phyloP scores from a whole-genome alignment of 345 rosid genomes.

The Litchi chinensis region DNA sequence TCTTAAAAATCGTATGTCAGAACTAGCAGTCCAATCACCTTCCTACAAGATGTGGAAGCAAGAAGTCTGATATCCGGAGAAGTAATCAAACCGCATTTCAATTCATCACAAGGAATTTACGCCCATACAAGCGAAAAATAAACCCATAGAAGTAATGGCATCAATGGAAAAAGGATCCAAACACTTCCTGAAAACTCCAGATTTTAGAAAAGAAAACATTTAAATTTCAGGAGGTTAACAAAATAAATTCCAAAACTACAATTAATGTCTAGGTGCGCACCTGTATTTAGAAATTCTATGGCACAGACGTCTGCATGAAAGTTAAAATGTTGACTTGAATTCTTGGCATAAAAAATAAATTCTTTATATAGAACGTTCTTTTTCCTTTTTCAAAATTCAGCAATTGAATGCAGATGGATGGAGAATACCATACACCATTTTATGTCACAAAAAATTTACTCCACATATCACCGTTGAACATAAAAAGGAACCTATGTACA shows the following conservation, averaged over 20 bases:
- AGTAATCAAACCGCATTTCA: not conserved
- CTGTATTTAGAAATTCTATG: not conserved
- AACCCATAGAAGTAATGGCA: not conserved
- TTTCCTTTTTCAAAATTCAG: not conserved
- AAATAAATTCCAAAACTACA: slow-evolving; percentile 1
- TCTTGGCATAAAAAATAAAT: not conserved
- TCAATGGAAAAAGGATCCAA: not conserved
- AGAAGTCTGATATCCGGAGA: not conserved
- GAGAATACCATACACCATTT: not conserved
- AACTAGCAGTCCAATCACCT: not conserved
- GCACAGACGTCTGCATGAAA: not conserved
- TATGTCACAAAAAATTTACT: not conserved
- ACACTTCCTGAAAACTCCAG: slow-evolving; percentile 12
- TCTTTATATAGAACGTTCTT: too few relatives aligned
- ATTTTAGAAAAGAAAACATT: not conserved
- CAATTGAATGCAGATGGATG: not conserved
- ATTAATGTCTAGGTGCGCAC: not conserved
- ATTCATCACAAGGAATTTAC: not conserved
- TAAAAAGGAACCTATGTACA: not conserved
- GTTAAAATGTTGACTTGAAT: not conserved
- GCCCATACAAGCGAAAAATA: not conserved
- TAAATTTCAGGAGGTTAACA: not conserved
- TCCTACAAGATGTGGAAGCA: not conserved
- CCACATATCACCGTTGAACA: not conserved
- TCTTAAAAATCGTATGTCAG: not conserved